Evolutionary conservation across 139 green algal genomes (phyloP), one percentile per base, ranked within the genome.

Genomic region (Trebouxia sp.): DNA sequence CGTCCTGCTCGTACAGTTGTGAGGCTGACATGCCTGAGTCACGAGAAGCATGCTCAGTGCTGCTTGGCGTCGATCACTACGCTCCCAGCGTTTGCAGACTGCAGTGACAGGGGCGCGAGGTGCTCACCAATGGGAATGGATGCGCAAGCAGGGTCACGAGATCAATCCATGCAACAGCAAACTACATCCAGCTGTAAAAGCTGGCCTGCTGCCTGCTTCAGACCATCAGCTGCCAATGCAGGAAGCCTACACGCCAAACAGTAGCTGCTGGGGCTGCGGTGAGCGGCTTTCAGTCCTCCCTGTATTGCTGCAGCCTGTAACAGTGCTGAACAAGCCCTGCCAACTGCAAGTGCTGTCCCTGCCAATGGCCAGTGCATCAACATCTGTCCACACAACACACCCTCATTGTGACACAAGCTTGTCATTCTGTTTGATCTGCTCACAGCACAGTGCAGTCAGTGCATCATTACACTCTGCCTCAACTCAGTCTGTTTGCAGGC

Each of bases 101-200:
- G 45, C 10, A 51, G 11, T 53, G 58, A 32, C 20, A 6, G 37
- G 20, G 41, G 0, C 15, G 8, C 5, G n/a, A 26, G 12, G 30
- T 3, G 26, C 48, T 38, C 50, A 74, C 24, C 65, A 77, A 24
- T 81, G 75, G 81, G 51, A 67, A 11, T 50, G 65, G 74, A 22
- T 85, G 47, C 37, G 30, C n/a, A 38, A 76, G 22, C 47, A 85
- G 55, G 88, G 86, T 5, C 82, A 88, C 39, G 74, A 79, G 5
- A 84, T 94, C 28, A 97, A 97, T 72, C 92, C 92, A 0, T 97
- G 93, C 88, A 94, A 93, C 83, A 84, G 70, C 65, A 83, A 78
- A 76, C 82, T 93, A 28, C 93, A 97, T 80, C 93, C 93, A 15
- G 88, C 90, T 5, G 90, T 89, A 1, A 84, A 87, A 24, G 91